Evolutionary conservation across 495 filamentous ascomycete species (phyloP).

Genomic region (Penicillium diatomitis): DNA sequence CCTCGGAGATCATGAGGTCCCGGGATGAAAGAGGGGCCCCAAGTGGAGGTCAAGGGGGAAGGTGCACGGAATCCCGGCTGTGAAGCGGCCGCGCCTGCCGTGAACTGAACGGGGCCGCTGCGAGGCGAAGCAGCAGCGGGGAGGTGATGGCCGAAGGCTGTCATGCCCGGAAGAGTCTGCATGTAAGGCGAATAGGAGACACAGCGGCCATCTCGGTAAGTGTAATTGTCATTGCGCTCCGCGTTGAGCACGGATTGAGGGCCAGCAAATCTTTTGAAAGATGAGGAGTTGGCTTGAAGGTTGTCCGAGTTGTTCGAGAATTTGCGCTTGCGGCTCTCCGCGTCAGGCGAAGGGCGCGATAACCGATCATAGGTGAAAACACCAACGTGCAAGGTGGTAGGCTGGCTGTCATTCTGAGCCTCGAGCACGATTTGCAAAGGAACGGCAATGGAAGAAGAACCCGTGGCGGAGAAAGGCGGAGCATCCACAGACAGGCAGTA

Average conservation of each 20-base stretch:
- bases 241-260: constrained; percentile 31
- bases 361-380: constrained; percentile 63
- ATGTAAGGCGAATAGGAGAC: constrained; percentile 38
- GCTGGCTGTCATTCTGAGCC: constrained; percentile 49
- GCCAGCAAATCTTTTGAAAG: constrained; percentile 37
- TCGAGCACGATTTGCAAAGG: constrained; percentile 68
- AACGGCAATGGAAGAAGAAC: constrained; percentile 56
- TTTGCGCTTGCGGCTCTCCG: constrained; percentile 44
- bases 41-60: constrained; percentile 35
- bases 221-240: constrained; percentile 29
- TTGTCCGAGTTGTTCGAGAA: constrained; percentile 40
- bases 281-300: constrained; percentile 16
- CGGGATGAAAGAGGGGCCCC: constrained; percentile 34
- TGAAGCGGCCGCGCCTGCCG: constrained; percentile 22
- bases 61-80: constrained; percentile 31
- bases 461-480: constrained; percentile 60
- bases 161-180: constrained; percentile 28
- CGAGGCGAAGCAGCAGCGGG: constrained; percentile 25
- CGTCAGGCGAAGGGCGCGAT: constrained; percentile 22
- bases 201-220: constrained; percentile 21
- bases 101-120: constrained; percentile 19
- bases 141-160: constrained; percentile 24
- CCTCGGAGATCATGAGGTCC: constrained; percentile 20
- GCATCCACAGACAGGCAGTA: constrained; percentile 68
- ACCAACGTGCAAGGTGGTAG: constrained; percentile 60